These are phyloP conservation scores for Pseudocercospora ulei DNA, from an alignment of 2,329 filamentous ascomycete species.

Conservation along the genomic window DNA sequence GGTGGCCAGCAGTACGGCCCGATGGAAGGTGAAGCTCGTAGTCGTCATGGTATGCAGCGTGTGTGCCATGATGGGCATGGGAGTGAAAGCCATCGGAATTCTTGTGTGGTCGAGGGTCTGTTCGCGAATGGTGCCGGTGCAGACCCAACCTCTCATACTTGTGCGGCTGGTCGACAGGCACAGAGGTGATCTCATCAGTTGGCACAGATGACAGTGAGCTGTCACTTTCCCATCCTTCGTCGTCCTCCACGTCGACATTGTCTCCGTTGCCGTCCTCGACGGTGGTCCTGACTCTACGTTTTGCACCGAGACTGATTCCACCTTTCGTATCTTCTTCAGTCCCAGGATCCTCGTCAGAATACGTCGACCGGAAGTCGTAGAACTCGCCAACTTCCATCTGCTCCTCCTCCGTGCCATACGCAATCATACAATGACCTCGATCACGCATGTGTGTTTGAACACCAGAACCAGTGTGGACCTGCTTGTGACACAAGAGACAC, in stretches of 20 bases:
- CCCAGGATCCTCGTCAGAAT: conserved; percentile 64
- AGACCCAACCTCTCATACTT: conserved; percentile 63
- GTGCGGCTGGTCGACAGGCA: conserved; percentile 64
- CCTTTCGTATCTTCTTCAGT: conserved; percentile 45
- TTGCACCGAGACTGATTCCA: conserved; percentile 61
- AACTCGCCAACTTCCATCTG: conserved; percentile 91
- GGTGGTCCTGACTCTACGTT: conserved; percentile 44
- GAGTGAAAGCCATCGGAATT: conserved; percentile 71
- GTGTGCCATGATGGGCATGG: conserved; percentile 61
- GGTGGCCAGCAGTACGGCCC: conserved; percentile 79
- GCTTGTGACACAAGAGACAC: conserved; percentile 79
- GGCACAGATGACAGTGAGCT: conserved; percentile 73
- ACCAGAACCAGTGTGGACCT: conserved; percentile 65
- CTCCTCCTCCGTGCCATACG: conserved; percentile 76
- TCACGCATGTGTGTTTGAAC: conserved; percentile 96
- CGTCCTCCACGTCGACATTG: conserved; percentile 48
- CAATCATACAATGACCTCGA: conserved; percentile 93
- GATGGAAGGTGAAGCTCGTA: conserved; percentile 88
- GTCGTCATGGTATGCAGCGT: conserved; percentile 80
- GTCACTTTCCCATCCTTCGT: conserved; percentile 92
- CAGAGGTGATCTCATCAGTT: conserved; percentile 69
- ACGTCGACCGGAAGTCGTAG: conserved; percentile 94
- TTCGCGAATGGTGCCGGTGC: conserved; percentile 64
- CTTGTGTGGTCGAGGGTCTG: conserved; percentile 60
- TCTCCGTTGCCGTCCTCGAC: conserved; percentile 44